Conservation (phyloP, 1,284 basidiomycete species). For the Leccinum variabile region DNA sequence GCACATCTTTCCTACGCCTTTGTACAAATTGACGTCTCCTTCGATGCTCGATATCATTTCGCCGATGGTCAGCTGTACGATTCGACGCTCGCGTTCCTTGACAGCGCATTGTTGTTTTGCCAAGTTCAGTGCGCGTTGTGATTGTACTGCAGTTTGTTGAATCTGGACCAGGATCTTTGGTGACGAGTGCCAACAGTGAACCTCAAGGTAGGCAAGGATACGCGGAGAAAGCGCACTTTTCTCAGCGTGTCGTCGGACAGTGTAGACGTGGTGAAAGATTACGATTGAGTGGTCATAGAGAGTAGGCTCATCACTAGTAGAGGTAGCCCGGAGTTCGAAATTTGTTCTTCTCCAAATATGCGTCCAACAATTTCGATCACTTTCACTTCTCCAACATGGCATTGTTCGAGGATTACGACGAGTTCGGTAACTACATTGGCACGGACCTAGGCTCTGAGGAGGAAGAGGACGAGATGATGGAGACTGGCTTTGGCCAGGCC, state of each 20-base stretch:
- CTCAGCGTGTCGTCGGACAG: slow-evolving; percentile 85
- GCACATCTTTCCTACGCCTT: slow-evolving; percentile 90
- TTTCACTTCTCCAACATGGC: slow-evolving; percentile 49
- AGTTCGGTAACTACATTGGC: slow-evolving; percentile 96
- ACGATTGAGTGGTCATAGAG: slow-evolving; percentile 5
- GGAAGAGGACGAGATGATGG: slow-evolving; percentile 64
- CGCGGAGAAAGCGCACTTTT: slow-evolving; percentile 52
- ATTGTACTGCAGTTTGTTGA: slow-evolving; percentile 80
- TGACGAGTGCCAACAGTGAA: slow-evolving; percentile 18
- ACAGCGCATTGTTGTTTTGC: slow-evolving; percentile 70
- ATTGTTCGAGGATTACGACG: slow-evolving; percentile 84
- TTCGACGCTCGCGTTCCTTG: slow-evolving; percentile 85
- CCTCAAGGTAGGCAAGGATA: neutral
- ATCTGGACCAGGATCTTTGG: slow-evolving; percentile 86
- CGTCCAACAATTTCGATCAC: slow-evolving; percentile 21
- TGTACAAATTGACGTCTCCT: slow-evolving; percentile 77
- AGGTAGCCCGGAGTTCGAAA: slow-evolving; percentile 37
- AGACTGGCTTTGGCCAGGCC: slow-evolving; percentile 46
- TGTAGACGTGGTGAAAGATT: slow-evolving; percentile 37
- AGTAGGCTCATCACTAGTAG: neutral
- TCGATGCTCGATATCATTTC: slow-evolving; percentile 63
- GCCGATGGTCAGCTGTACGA: slow-evolving; percentile 83
- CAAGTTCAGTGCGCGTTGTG: slow-evolving; percentile 72
- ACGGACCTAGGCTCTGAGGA: slow-evolving; percentile 88
- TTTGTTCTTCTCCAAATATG: slow-evolving; percentile 25